Evolutionary conservation across 179 eudicot species (phyloP).

Genomic region (Beta lomatogona): DNA sequence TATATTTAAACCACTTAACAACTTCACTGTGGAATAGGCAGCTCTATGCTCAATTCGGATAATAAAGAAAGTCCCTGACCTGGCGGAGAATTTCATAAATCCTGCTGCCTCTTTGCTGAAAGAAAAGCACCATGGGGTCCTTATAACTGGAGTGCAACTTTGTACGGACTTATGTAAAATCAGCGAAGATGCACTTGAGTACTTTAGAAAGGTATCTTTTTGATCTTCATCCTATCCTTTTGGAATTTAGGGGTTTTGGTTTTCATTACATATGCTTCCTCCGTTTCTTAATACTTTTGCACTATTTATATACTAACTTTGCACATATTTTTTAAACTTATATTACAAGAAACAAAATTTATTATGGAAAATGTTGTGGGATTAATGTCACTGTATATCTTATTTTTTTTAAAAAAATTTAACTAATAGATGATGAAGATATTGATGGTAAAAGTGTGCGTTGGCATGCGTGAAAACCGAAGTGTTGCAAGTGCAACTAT

Average conservation of each 20-base stretch:
- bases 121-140: conserved; percentile 98
- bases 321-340: too few species aligned
- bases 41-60: conserved; percentile 92
- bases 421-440: too few species aligned
- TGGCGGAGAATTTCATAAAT: conserved; percentile 90
- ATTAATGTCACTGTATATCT: too few species aligned
- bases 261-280: not conserved
- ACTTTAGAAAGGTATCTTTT: conserved; percentile 80
- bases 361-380: too few species aligned
- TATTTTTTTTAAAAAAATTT: too few species aligned
- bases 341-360: too few species aligned
- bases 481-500: too few species aligned
- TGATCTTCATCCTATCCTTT: not conserved
- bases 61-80: conserved; percentile 94
- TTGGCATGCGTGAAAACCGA: too few species aligned
- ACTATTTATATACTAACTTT: too few species aligned
- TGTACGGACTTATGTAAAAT: conserved; percentile 80
- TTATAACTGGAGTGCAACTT: conserved; percentile 90
- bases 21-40: conserved; percentile 62
- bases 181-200: conserved; percentile 89
- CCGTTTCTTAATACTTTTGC: too few species aligned
- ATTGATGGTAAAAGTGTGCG: too few species aligned
- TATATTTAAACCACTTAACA: conserved; percentile 7
- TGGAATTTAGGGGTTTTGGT: not conserved
- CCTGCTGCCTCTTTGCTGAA: conserved; percentile 83